These are phyloP conservation scores for Blastobotrys americana DNA, from an alignment of 805 yeast species.

Conservation along the genomic window DNA sequence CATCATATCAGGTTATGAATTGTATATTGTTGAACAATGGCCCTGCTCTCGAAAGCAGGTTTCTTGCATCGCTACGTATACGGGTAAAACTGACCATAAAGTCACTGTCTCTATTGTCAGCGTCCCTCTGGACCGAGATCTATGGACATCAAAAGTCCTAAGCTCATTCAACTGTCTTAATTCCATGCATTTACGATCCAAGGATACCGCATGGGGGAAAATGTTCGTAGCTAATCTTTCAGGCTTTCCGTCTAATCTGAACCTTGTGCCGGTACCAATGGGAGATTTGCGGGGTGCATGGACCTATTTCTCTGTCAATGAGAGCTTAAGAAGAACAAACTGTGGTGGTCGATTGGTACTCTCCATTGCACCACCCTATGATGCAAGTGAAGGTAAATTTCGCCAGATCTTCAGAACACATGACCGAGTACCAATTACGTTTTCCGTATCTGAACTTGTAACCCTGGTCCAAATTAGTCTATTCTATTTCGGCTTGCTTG, in stretches of 20 bases:
- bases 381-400: conserved; percentile 76
- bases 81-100: conserved; percentile 69
- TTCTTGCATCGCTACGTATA: conserved; percentile 68
- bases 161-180: conserved; percentile 59
- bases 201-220: conserved; percentile 50
- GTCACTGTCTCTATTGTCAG: conserved; percentile 55
- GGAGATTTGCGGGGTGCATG: conserved; percentile 38
- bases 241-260: conserved; percentile 65
- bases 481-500: conserved; percentile 68
- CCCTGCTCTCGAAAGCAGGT: conserved; percentile 61
- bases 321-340: conserved; percentile 64
- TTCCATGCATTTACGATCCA: conserved; percentile 61
- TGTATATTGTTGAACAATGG: conserved; percentile 95
- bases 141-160: conserved; percentile 47
- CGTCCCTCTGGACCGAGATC: conserved; percentile 39
- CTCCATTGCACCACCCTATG: conserved; percentile 61
- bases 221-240: conserved; percentile 80
- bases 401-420: conserved; percentile 58
- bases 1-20: conserved; percentile 67
- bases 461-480: conserved; percentile 67
- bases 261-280: conserved; percentile 57
- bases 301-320: conserved; percentile 60
- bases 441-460: conserved; percentile 69
- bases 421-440: conserved; percentile 43
- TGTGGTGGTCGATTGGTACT: conserved; percentile 85